A percentile compares a stretch with the other conserved stretches of the same genome.
Evolutionary conservation across 169 alveolate species (phyloP).

Genomic region (Plasmodium malariae): DNA sequence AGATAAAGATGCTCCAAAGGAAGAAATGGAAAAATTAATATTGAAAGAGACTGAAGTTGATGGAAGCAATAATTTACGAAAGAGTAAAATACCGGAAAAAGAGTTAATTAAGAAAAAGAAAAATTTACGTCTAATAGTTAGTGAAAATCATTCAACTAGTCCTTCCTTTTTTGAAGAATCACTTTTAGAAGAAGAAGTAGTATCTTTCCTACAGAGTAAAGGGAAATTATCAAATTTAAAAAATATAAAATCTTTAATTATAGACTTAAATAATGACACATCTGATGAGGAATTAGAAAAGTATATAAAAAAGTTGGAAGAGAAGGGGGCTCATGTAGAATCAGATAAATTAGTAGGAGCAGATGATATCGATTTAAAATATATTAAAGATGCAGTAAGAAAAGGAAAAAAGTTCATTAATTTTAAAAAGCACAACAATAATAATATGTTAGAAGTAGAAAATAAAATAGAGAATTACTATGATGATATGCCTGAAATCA

Average conservation of each 20-base stretch:
- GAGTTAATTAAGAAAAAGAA: constrained; percentile 16
- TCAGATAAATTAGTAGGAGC: constrained; percentile 69
- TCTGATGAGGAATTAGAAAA: constrained; percentile 46
- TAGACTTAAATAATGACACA: constrained; percentile 40
- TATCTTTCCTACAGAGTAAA: constrained; percentile 50
- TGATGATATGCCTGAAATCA: not conserved
- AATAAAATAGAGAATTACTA: not conserved
- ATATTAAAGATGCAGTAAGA: constrained; percentile 47
- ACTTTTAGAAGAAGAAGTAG: constrained; percentile 28
- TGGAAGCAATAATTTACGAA: not conserved
- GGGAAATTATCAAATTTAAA: constrained; percentile 31
- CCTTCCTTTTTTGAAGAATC: constrained; percentile 74
- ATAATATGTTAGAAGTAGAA: constrained; percentile 23
- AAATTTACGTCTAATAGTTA: constrained; percentile 35
- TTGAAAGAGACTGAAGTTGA: not conserved
- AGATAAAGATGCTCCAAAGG: constrained; percentile 38
- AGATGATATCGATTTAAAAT: constrained; percentile 21
- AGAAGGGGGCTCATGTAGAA: constrained; percentile 61
- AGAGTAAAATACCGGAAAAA: not conserved
- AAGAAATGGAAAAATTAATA: constrained; percentile 42
- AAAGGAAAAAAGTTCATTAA: constrained; percentile 22
- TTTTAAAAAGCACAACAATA: not conserved
- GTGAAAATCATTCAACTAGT: constrained; percentile 53
- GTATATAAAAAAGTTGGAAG: constrained; percentile 31
- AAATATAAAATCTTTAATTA: constrained; percentile 23